These are phyloP conservation scores for Colletotrichum gigasporum DNA, from an alignment of 2,329 filamentous ascomycete species.

Conservation along the genomic window DNA sequence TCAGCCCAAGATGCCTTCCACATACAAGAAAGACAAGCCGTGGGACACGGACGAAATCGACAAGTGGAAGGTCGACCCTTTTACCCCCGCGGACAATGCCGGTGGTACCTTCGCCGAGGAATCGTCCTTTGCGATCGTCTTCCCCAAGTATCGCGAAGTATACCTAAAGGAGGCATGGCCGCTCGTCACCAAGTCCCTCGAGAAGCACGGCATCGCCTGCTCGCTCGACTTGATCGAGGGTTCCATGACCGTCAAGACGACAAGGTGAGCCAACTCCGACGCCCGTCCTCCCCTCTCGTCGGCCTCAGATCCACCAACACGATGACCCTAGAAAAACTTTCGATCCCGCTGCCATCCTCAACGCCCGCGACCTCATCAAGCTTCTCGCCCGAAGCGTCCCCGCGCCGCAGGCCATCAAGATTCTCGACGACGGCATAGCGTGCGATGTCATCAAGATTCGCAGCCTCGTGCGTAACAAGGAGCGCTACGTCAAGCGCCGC, in stretches of 20 bases:
- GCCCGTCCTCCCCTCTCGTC: constrained; percentile 54
- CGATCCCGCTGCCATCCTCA: constrained; percentile 92
- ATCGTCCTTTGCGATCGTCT: constrained; percentile 86
- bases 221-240: constrained; percentile 95
- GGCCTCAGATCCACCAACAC: neutral
- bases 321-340: constrained; percentile 72
- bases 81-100: constrained; percentile 85
- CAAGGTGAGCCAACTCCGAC: constrained; percentile 70
- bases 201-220: constrained; percentile 89
- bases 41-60: constrained; percentile 98
- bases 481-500: constrained; percentile 92
- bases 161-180: constrained; percentile 96
- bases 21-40: constrained; percentile 87
- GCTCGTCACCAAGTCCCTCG: constrained; percentile 84
- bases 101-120: constrained; percentile 92
- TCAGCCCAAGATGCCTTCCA: constrained; percentile 76
- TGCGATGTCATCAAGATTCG: constrained; percentile 97
- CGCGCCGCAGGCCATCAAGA: constrained; percentile 91
- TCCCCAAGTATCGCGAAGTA: constrained; percentile 95
- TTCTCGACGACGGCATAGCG: constrained; percentile 89
- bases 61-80: constrained; percentile 93
- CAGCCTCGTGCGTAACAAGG: constrained; percentile 90
- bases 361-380: constrained; percentile 94
- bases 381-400: constrained; percentile 91
- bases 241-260: constrained; percentile 96